Conservation (phyloP, 495 filamentous ascomycete species). For the Haplographium delicatum region DNA sequence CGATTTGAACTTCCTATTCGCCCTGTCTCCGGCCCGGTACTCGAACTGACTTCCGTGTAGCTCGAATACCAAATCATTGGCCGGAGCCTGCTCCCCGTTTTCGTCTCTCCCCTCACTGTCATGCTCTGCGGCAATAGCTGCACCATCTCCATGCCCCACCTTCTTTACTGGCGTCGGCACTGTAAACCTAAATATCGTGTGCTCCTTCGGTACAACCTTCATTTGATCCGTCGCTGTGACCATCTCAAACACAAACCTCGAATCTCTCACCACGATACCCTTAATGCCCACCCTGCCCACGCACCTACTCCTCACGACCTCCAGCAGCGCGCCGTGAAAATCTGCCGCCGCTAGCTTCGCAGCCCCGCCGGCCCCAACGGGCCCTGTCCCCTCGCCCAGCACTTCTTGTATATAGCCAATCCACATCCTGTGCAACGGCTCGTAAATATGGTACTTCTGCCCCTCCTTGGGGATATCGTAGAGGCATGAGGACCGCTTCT, state of each 20-base stretch:
- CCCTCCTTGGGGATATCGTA: conserved; percentile 65
- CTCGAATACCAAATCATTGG: conserved; percentile 69
- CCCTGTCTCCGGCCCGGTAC: conserved; percentile 74
- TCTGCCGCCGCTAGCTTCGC: conserved; percentile 76
- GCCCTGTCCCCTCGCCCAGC: conserved; percentile 42
- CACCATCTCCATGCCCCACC: conserved; percentile 20
- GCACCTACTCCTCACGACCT: conserved; percentile 78
- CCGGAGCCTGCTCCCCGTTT: neutral
- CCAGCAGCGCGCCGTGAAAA: conserved; percentile 80
- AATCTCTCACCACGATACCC: conserved; percentile 86
- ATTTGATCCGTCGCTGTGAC: conserved; percentile 65
- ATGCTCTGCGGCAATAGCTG: neutral
- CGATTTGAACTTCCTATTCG: conserved; percentile 84
- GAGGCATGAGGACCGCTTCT: conserved; percentile 67
- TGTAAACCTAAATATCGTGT: conserved; percentile 75
- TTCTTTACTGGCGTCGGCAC: conserved; percentile 36
- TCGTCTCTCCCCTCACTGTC: conserved; percentile 1
- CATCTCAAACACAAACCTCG: conserved; percentile 79
- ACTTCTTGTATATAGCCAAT: conserved; percentile 75
- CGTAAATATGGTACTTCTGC: conserved; percentile 71
- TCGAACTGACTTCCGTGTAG: conserved; percentile 83
- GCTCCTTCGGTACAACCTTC: conserved; percentile 79
- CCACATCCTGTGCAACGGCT: conserved; percentile 75
- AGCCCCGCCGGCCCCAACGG: conserved; percentile 43
- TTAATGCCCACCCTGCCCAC: conserved; percentile 72